Evolutionary conservation across 805 yeast genomes (phyloP), one percentile per base, ranked within the genome.

Genomic region (Wickerhamiella hasegawae): DNA sequence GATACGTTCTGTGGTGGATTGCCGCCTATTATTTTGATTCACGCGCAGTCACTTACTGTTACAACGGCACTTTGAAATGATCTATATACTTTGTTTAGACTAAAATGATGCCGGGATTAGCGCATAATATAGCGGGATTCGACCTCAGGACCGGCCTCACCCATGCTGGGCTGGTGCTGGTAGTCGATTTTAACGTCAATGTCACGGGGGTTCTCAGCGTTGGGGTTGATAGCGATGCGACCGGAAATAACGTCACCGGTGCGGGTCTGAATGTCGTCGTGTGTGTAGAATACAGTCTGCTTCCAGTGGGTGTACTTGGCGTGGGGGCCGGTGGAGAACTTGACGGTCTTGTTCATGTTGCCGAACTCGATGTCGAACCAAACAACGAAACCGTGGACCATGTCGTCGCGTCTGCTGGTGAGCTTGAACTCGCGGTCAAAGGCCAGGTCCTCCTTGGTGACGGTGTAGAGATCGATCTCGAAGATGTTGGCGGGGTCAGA

Each of bases 241-340:
- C 97, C 90, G 39, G 68, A 67, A 45, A 92, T 64, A 28, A 55
- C 51, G 49, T 90, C 98, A 39, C 87, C 94, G 46, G 65, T 63
- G 52, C 76, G 75, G 42, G 79, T 60, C 50, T 74, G 80, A 44
- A 87, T 59, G 20, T 81, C 93, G 49, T 82, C 80, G 47, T 69
- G 73, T 51, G 87, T 66, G 58, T 90, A 92, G 60, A 92, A 84
- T 1, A 90, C 92, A 15, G 95, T 80, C 63, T 90, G 98, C 58
- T 90, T 92, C 99, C 99, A 90, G 63, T 90, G 99, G 12, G 98
- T 90, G 66, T 85, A 84, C 47, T 74, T 72, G 32, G 84, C 76
- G 60, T 79, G 84, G 24, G 99, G 95, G 18, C 97, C 97, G 11
- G 99, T 92, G 16, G 90, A 76, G 54, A 90, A 85, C 22, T 62